Conservation (phyloP, 192 early-diverging fungal species). For the Coemansia asiatica region DNA sequence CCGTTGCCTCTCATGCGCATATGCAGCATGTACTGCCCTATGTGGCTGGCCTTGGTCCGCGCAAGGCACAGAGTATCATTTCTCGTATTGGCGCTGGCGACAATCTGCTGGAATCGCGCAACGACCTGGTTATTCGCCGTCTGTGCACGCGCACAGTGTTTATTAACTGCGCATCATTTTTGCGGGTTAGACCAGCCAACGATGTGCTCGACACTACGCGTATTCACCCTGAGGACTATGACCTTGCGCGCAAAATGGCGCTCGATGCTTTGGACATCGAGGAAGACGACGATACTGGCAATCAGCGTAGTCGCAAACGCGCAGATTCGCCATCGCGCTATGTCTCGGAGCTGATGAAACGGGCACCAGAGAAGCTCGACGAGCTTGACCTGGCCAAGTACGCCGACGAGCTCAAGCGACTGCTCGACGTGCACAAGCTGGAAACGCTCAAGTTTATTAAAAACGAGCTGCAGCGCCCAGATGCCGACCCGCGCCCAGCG, state of each 20-base stretch:
- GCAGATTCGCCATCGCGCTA: slow-evolving; percentile 63
- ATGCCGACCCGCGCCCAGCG: slow-evolving; percentile 66
- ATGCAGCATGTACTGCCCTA: slow-evolving; percentile 75
- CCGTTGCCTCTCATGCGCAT: slow-evolving; percentile 66
- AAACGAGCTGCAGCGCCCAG: slow-evolving; percentile 81
- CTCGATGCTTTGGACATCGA: slow-evolving; percentile 91
- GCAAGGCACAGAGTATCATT: slow-evolving; percentile 83
- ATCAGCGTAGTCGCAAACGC: slow-evolving; percentile 9
- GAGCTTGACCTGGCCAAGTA: slow-evolving; percentile 89
- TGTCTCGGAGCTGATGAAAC: slow-evolving; percentile 76
- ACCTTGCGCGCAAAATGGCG: slow-evolving; percentile 94
- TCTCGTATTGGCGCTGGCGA: slow-evolving; percentile 35
- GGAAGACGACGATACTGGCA: slow-evolving; percentile 68
- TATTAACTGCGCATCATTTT: slow-evolving; percentile 91
- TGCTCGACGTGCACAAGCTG: slow-evolving; percentile 75
- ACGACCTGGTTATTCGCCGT: slow-evolving; percentile 66
- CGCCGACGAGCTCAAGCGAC: slow-evolving; percentile 76
- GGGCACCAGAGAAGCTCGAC: slow-evolving; percentile 75
- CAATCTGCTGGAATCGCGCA: slow-evolving; percentile 61
- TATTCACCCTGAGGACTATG: slow-evolving; percentile 95
- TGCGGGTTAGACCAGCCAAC: slow-evolving; percentile 73
- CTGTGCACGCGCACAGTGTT: slow-evolving; percentile 75
- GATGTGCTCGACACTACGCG: slow-evolving; percentile 93
- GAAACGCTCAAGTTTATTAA: slow-evolving; percentile 84
- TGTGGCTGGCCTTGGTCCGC: slow-evolving; percentile 88